These are phyloP conservation scores for Yamadazyma paraphyllophila DNA, from an alignment of 805 yeast genomes.

Conservation along the genomic window DNA sequence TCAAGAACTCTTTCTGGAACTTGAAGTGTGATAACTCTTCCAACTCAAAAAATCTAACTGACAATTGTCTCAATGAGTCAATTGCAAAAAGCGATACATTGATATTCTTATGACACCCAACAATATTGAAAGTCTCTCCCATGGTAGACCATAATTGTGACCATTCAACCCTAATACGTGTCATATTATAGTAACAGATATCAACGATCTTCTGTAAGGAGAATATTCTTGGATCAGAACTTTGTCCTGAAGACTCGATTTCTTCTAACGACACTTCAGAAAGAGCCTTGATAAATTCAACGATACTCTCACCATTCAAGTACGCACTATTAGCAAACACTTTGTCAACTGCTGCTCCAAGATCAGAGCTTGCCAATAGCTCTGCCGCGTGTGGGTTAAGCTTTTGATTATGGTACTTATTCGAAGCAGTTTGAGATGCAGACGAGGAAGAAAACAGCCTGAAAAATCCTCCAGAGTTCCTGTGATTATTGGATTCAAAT, in stretches of 20 bases:
- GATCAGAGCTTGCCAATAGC: slow-evolving; percentile 59
- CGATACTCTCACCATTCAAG: slow-evolving; percentile 79
- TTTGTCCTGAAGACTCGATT: slow-evolving; percentile 80
- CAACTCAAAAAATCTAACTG: slow-evolving; percentile 87
- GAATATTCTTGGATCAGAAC: slow-evolving; percentile 83
- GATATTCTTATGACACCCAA: slow-evolving; percentile 75
- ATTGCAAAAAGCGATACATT: slow-evolving; percentile 86
- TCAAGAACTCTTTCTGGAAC: slow-evolving; percentile 89
- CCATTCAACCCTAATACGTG: slow-evolving; percentile 95
- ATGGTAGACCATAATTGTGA: slow-evolving; percentile 90
- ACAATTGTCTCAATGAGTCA: slow-evolving; percentile 89
- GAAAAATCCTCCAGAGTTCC: slow-evolving; percentile 45
- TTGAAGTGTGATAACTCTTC: slow-evolving; percentile 95
- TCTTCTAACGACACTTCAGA: slow-evolving; percentile 88
- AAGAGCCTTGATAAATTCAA: slow-evolving; percentile 82
- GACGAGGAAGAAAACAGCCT: slow-evolving; percentile 54
- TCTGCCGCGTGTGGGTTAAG: slow-evolving; percentile 57
- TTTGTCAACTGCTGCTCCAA: slow-evolving; percentile 79
- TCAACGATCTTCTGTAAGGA: slow-evolving; percentile 95
- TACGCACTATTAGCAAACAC: slow-evolving; percentile 80
- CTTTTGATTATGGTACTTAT: slow-evolving; percentile 69
- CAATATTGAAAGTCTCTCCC: slow-evolving; percentile 84
- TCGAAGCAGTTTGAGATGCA: slow-evolving; percentile 65
- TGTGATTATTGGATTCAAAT: slow-evolving; percentile 45
- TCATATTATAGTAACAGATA: slow-evolving; percentile 96